Evolutionary conservation across 2,329 filamentous ascomycete genomes (phyloP), one percentile per base, ranked within the genome.

Genomic region (Sclerotinia borealis): DNA sequence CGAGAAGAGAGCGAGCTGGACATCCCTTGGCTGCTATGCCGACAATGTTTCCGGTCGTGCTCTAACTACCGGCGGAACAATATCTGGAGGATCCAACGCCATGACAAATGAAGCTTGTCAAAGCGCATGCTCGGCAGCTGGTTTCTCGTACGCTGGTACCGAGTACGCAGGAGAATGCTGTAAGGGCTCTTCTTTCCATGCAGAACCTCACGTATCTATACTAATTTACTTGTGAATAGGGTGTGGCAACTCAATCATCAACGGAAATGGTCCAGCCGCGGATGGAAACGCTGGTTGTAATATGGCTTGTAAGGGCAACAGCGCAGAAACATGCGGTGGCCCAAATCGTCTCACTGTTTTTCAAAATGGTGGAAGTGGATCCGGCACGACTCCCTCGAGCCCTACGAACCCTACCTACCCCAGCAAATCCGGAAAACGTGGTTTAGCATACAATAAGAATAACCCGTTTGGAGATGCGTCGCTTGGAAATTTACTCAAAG

Each of bases 361-460:
- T 37, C 47, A 36, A 39, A 34, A 47, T 22, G 31, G 50, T 29
- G 49, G n/a, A n/a, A n/a, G 49, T 22, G 54, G 36, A 11, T 39
- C n/a, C 7, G 52, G 50, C 31, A 19, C 49, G 37, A 45, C 27
- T 61, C n/a, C 58, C 5, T 27, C 59, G 15, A 59, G n/a, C 55
- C 22, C 55, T 36, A 25, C 59, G 15, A 59, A 27, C 55, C 22
- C 55, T 36, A 25, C 43, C 19, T 25, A 25, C 5, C 50, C 58
- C 2, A 31, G 51, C 41, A 36, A 25, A 61, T 41, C 41, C 10
- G 66, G 63, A 36, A 88, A 88, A 83, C 85, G 86, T 72, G 87
- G 88, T 76, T 76, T 90, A 58, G 83, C 82, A 58, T 90, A 87
- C 81, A 88, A 89, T 76, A 77, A 84, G 29, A 79, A 79, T 64